Evolutionary conservation across 2,329 filamentous ascomycete species (phyloP).

Genomic region (Phialemoniopsis sp.): DNA sequence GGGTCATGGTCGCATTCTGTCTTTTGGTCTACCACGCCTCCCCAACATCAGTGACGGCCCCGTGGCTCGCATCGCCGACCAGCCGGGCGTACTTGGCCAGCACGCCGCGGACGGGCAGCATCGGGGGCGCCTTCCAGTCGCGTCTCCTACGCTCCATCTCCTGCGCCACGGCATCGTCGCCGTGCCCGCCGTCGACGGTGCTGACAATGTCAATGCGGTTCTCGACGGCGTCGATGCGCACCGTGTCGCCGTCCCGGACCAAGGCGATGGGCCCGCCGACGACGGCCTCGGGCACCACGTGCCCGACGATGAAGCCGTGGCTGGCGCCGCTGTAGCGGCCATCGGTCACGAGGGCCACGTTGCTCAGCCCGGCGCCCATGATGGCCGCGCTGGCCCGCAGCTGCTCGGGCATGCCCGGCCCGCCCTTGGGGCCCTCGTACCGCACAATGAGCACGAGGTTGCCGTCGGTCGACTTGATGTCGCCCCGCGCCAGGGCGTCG

Average conservation of each 20-base stretch:
- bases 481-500: slow-evolving; percentile 62
- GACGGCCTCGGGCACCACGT: slow-evolving; percentile 87
- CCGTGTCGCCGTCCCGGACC: slow-evolving; percentile 72
- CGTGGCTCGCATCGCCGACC: slow-evolving; percentile 88
- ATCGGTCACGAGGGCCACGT: slow-evolving; percentile 89
- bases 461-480: slow-evolving; percentile 49
- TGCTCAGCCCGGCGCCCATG: slow-evolving; percentile 85
- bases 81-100: slow-evolving; percentile 86
- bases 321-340: slow-evolving; percentile 84
- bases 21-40: slow-evolving; percentile 11
- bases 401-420: slow-evolving; percentile 95
- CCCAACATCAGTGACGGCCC: slow-evolving; percentile 74
- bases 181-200: slow-evolving; percentile 46
- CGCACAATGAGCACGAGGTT: slow-evolving; percentile 87
- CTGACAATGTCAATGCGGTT: slow-evolving; percentile 67
- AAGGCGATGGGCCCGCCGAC: slow-evolving; percentile 85
- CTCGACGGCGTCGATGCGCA: slow-evolving; percentile 80
- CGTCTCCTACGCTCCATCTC: slow-evolving; percentile 59
- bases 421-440: slow-evolving; percentile 91
- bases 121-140: slow-evolving; percentile 63
- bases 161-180: slow-evolving; percentile 19
- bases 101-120: slow-evolving; percentile 74
- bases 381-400: slow-evolving; percentile 84
- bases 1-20: not conserved
- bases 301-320: slow-evolving; percentile 91